A percentile compares a stretch with the other conserved stretches of the same genome.
phyloP scores from a whole-genome alignment of 2,329 filamentous ascomycete species.

The Knufia petricola region DNA sequence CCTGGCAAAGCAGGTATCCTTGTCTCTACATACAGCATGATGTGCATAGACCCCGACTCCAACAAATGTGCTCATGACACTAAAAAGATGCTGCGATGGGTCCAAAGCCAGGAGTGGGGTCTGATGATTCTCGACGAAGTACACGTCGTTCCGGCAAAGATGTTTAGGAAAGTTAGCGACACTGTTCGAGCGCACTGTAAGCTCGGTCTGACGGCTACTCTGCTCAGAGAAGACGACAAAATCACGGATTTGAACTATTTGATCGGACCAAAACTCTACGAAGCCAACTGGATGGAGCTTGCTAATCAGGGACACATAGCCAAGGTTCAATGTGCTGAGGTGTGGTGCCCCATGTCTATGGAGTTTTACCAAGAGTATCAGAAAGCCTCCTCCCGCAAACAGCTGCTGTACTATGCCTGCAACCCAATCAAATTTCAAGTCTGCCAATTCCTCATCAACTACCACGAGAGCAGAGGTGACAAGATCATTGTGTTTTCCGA shows the following conservation, averaged over 20 bases:
- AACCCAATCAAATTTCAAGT: constrained; percentile 96
- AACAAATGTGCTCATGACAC: constrained; percentile 82
- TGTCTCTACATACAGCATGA: constrained; percentile 97
- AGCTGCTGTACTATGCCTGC: constrained; percentile 79
- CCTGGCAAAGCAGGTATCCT: constrained; percentile 88
- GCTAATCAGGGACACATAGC: constrained; percentile 96
- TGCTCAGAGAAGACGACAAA: constrained; percentile 95
- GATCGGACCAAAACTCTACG: constrained; percentile 93
- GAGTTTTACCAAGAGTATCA: constrained; percentile 97
- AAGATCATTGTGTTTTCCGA: constrained; percentile 98
- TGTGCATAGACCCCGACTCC: constrained; percentile 59
- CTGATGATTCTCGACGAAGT: constrained; percentile 96
- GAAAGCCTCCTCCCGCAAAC: constrained; percentile 56
- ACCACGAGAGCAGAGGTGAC: constrained; percentile 87
- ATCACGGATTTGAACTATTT: constrained; percentile 95
- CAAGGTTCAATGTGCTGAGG: constrained; percentile 92
- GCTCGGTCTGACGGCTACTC: constrained; percentile 82
- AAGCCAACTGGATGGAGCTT: constrained; percentile 98
- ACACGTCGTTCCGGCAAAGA: constrained; percentile 92
- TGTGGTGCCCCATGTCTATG: constrained; percentile 98
- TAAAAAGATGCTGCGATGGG: constrained; percentile 94
- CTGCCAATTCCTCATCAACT: constrained; percentile 96
- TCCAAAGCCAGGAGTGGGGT: constrained; percentile 85
- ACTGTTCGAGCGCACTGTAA: constrained; percentile 93
- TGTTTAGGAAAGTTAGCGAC: constrained; percentile 89